phyloP scores from a whole-genome alignment of 225 moss, liverwort and hornwort genomes.

The Physcomitrellopsis africana region DNA sequence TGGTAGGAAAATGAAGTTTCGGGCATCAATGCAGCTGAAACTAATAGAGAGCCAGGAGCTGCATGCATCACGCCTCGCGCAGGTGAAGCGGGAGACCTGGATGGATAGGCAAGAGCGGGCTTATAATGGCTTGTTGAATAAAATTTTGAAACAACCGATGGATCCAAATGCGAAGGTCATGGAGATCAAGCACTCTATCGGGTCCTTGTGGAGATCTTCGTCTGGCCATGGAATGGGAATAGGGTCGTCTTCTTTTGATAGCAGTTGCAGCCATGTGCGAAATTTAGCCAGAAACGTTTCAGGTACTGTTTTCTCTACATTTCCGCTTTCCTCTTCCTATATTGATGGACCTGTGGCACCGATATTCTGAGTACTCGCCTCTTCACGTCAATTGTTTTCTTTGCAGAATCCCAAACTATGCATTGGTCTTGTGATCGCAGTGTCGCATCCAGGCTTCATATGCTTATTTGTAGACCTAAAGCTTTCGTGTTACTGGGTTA shows the following conservation, averaged over 20 bases:
- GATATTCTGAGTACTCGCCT: neutral
- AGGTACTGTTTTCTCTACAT: conserved; percentile 32
- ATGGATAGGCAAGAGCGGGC: conserved; percentile 77
- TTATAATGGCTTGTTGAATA: conserved; percentile 63
- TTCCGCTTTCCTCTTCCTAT: conserved; percentile 14
- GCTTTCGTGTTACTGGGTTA: neutral
- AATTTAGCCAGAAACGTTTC: conserved; percentile 24
- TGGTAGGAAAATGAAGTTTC: conserved; percentile 60
- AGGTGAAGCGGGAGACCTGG: conserved; percentile 59
- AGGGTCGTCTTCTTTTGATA: conserved; percentile 31
- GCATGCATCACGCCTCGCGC: conserved; percentile 63
- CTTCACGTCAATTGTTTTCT: neutral
- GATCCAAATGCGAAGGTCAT: conserved; percentile 45
- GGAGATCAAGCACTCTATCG: conserved; percentile 38
- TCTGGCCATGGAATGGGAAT: conserved; percentile 40
- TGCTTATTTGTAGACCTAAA: neutral
- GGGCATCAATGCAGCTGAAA: conserved; percentile 60
- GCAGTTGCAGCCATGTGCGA: conserved; percentile 29
- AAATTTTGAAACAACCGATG: conserved; percentile 49
- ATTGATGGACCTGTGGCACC: neutral
- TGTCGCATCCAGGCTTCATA: neutral
- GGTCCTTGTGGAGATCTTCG: conserved; percentile 36
- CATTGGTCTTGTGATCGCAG: neutral
- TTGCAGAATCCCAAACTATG: neutral
- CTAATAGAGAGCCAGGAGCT: conserved; percentile 70